Conservation (phyloP, 371 early-diverging fungal genomes). For the Dinochytrium kinnereticum region DNA sequence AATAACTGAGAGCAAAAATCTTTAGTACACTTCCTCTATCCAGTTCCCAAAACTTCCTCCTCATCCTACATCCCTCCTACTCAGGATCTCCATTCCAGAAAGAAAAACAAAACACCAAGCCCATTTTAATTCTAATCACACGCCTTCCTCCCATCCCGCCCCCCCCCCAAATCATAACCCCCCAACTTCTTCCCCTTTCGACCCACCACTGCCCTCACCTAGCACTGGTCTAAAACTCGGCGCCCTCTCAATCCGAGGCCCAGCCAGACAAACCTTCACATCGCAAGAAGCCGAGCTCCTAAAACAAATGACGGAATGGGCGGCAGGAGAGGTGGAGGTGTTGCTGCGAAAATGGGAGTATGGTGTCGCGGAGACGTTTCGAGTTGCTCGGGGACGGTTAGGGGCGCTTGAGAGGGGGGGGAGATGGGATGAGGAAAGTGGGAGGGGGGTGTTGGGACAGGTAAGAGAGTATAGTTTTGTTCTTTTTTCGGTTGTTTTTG, state of each 20-base stretch:
- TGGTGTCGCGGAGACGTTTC: constrained; percentile 13
- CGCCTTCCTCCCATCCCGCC: no score
- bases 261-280: constrained; percentile 26
- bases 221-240: constrained; percentile 29
- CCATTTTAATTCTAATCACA: no score
- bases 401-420: constrained; percentile 4
- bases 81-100: no score
- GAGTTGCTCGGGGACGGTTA: not conserved
- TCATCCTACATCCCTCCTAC: no score
- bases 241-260: constrained; percentile 33
- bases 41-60: no score
- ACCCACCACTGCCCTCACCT: not conserved
- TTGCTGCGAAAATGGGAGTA: constrained; percentile 19
- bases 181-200: no score
- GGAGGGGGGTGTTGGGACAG: not conserved
- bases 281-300: constrained; percentile 33
- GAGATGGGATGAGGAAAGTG: constrained; percentile 18
- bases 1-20: no score
- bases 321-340: constrained; percentile 29
- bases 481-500: not conserved
- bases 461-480: constrained; percentile 1
- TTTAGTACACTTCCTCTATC: no score
- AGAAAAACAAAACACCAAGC: no score
- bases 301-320: constrained; percentile 39
- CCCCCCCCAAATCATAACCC: no score